These are phyloP conservation scores for Chrysoporthe deuterocubensis DNA, from an alignment of 2,329 filamentous ascomycete species.

Conservation along the genomic window DNA sequence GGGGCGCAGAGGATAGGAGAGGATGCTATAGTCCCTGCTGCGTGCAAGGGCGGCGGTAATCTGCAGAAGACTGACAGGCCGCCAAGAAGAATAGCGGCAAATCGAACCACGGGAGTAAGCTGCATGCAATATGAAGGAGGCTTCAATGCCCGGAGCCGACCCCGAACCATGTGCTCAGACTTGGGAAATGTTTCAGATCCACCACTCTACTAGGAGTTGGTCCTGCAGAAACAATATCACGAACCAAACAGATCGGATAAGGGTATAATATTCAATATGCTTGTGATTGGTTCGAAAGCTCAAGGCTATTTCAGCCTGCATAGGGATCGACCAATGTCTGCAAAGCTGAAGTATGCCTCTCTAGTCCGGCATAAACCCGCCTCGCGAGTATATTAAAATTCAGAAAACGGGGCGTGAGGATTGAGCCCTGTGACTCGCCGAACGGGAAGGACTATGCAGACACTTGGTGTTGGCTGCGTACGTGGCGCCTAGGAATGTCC, in stretches of 20 bases:
- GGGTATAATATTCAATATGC: neutral
- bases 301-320: neutral
- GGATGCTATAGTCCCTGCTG: neutral
- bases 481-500: neutral
- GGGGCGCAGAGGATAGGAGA: neutral
- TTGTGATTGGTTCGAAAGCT: neutral
- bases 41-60: neutral
- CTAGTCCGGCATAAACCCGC: neutral
- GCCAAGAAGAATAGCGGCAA: neutral
- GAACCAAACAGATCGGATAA: slow-evolving; percentile 3
- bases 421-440: neutral
- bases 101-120: neutral
- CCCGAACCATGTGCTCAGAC: neutral
- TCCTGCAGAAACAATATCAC: slow-evolving; percentile 3
- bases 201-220: neutral
- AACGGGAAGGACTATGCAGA: neutral
- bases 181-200: slow-evolving; percentile 5
- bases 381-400: neutral
- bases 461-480: too few relatives aligned
- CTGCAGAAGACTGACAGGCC: neutral
- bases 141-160: neutral
- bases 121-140: neutral
- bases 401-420: neutral
- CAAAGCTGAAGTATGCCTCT: neutral
- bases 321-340: neutral